These are phyloP conservation scores for Quercus lobata DNA, from an alignment of 331 rosid species.

Conservation along the genomic window DNA sequence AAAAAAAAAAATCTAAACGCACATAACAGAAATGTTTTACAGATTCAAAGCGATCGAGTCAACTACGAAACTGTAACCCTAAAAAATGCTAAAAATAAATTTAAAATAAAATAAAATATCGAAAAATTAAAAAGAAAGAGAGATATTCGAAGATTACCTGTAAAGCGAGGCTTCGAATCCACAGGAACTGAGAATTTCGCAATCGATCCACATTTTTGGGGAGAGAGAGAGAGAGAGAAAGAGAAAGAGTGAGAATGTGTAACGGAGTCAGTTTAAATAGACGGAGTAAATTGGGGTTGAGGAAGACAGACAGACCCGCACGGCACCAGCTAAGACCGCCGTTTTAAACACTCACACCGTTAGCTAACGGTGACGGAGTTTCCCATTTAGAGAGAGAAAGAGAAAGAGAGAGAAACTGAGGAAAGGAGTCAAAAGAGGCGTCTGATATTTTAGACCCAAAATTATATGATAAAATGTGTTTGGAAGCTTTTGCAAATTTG, in stretches of 20 bases:
- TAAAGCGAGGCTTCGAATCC: slow-evolving; percentile 7
- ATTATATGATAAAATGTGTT: too few species aligned
- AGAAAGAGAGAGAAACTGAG: not conserved
- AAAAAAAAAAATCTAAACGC: not conserved
- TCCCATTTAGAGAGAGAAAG: not conserved
- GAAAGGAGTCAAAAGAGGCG: slow-evolving; percentile 21
- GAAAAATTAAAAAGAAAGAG: not conserved
- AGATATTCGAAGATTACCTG: slow-evolving; percentile 23
- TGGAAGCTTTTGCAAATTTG: not conserved
- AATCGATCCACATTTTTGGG: slow-evolving; percentile 25
- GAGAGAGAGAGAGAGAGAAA: not conserved
- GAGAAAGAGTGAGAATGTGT: not conserved
- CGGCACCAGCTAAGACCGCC: slow-evolving; percentile 3
- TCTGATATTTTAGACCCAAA: not conserved
- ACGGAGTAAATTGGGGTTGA: slow-evolving; percentile 4
- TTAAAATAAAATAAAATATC: too few species aligned
- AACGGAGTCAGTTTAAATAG: slow-evolving; percentile 26
- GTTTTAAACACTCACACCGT: slow-evolving; percentile 7
- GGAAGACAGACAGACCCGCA: slow-evolving; percentile 5
- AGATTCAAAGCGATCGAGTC: slow-evolving; percentile 11
- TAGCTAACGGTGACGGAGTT: slow-evolving; percentile 18
- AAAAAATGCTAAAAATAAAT: not conserved
- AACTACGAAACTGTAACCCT: slow-evolving; percentile 9
- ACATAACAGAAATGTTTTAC: not conserved
- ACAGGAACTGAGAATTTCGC: slow-evolving; percentile 20